Conservation (phyloP, 148 eudicot genomes). For the Gaultheria prostrata region DNA sequence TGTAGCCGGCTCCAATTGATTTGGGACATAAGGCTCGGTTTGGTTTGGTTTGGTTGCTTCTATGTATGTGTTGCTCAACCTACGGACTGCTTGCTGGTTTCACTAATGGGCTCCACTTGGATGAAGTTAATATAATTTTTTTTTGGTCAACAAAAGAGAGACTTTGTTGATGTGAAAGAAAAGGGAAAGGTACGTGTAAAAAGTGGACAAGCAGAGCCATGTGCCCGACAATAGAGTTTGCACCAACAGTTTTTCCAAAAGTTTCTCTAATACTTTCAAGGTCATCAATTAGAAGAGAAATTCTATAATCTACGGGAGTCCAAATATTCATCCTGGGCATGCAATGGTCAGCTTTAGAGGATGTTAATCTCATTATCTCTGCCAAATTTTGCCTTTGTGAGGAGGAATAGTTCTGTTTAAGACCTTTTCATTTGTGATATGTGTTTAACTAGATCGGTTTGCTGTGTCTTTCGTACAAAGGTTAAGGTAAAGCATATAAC, state of each 20-base stretch:
- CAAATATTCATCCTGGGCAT: background rate
- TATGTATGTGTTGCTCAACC: background rate
- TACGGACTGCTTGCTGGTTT: too few species aligned
- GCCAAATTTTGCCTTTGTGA: conserved; percentile 1
- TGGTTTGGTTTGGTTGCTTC: too few species aligned
- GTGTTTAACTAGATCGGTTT: background rate
- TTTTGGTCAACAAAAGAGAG: too few species aligned
- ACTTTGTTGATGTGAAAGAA: background rate
- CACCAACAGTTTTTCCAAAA: background rate
- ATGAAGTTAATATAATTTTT: too few species aligned
- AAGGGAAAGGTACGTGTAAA: too few species aligned
- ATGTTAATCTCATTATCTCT: background rate
- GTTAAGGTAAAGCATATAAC: background rate
- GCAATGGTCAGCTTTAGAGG: background rate
- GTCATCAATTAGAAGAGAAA: background rate
- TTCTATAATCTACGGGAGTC: background rate
- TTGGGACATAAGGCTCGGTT: too few species aligned
- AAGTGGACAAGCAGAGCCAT: background rate
- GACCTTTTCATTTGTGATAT: background rate
- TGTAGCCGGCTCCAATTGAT: too few species aligned
- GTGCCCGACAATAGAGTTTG: background rate
- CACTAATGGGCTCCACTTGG: too few species aligned
- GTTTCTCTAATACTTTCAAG: background rate
- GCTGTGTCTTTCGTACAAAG: background rate
- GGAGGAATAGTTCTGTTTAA: conserved; percentile 1